Evolutionary conservation across 805 yeast genomes (phyloP).

Genomic region (Grigorovia transvaalensis): DNA sequence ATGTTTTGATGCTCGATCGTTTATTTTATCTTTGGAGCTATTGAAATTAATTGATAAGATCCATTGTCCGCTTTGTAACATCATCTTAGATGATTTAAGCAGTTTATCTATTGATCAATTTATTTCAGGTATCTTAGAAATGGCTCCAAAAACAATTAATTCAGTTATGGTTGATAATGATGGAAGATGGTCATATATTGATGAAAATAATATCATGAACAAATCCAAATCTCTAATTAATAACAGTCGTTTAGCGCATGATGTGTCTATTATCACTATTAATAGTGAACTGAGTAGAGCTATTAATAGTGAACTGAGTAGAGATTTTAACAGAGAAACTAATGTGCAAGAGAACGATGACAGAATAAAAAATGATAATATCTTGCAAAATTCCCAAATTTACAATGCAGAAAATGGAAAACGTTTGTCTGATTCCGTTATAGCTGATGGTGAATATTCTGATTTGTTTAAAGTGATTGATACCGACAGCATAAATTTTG

Average conservation of each 20-base stretch:
- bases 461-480: background rate
- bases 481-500: background rate
- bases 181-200: background rate
- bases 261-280: background rate
- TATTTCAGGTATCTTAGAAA: conserved; percentile 48
- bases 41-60: background rate
- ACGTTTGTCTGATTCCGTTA: background rate
- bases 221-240: background rate
- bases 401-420: background rate
- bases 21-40: conserved; percentile 38
- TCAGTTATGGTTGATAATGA: background rate
- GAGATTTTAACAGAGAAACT: too few species aligned
- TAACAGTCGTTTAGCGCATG: background rate
- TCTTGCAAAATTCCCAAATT: background rate
- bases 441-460: background rate
- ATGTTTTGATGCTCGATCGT: conserved; percentile 78
- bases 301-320: background rate
- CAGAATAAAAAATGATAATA: background rate
- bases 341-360: background rate
- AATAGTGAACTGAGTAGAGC: background rate
- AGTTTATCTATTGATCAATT: conserved; percentile 70
- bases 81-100: conserved; percentile 34
- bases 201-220: background rate
- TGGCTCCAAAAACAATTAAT: background rate
- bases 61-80: conserved; percentile 70